Conservation (phyloP, 257 asterid genomes). For the Fraxinus americana region DNA sequence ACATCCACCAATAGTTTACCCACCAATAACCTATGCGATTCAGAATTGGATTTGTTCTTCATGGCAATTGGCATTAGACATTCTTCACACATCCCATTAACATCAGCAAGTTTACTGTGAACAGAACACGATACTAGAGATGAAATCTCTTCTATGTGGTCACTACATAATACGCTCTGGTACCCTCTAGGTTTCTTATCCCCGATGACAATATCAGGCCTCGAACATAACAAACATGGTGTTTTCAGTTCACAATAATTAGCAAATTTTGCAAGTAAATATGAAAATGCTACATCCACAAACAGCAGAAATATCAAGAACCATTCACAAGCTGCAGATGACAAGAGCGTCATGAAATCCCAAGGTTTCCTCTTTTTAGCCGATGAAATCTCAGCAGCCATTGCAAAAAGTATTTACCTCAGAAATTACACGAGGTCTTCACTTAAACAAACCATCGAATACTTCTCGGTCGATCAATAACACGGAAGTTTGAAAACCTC, state of each 20-base stretch:
- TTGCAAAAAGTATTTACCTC: slow-evolving; percentile 34
- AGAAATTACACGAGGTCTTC: slow-evolving; percentile 40
- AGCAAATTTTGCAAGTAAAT: slow-evolving; percentile 63
- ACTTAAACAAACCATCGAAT: slow-evolving; percentile 28
- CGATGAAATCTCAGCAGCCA: slow-evolving; percentile 60
- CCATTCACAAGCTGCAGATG: slow-evolving; percentile 92
- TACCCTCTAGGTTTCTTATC: slow-evolving; percentile 42
- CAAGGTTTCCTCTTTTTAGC: slow-evolving; percentile 36
- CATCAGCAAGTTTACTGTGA: slow-evolving; percentile 63
- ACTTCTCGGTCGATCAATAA: slow-evolving; percentile 30
- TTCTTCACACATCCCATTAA: slow-evolving; percentile 68
- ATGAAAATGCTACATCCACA: slow-evolving; percentile 56
- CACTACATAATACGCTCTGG: slow-evolving; percentile 48
- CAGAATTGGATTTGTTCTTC: slow-evolving; percentile 38
- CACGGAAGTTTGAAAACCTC: slow-evolving; percentile 12
- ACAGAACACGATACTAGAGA: slow-evolving; percentile 55
- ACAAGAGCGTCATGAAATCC: slow-evolving; percentile 59
- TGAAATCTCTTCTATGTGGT: slow-evolving; percentile 75
- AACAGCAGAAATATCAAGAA: slow-evolving; percentile 72
- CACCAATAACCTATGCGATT: slow-evolving; percentile 44
- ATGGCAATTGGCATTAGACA: slow-evolving; percentile 52
- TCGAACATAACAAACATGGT: slow-evolving; percentile 79
- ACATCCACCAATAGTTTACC: slow-evolving; percentile 56
- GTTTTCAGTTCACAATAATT: slow-evolving; percentile 53
- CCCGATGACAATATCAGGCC: slow-evolving; percentile 50